Evolutionary conservation across 2,329 filamentous ascomycete species (phyloP).

Genomic region (Teratosphaeria viscida): DNA sequence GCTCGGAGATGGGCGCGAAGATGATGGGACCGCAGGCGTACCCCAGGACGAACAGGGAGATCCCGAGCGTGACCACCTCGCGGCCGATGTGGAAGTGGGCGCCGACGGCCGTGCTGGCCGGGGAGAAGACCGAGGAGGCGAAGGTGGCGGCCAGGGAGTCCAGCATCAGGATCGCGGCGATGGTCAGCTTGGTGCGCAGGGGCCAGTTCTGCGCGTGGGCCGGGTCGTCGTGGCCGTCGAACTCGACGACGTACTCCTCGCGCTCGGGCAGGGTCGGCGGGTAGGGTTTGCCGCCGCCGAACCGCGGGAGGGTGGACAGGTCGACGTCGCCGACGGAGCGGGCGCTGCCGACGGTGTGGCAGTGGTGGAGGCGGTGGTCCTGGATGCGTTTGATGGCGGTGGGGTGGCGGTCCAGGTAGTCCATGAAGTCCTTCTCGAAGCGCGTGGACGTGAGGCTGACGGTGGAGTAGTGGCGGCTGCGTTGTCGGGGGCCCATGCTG

Average conservation of each 20-base stretch:
- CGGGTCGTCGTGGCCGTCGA: conserved; percentile 73
- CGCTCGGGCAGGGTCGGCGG: conserved; percentile 58
- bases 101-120: conserved; percentile 34
- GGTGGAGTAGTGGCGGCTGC: conserved; percentile 1
- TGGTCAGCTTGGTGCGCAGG: conserved; percentile 59
- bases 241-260: conserved; percentile 72
- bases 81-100: conserved; percentile 32
- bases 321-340: conserved; percentile 22
- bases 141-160: conserved; percentile 61
- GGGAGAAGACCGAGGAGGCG: conserved; percentile 35
- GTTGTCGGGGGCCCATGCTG: not conserved
- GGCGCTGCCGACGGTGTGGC: conserved; percentile 54
- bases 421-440: conserved; percentile 35
- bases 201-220: conserved; percentile 79
- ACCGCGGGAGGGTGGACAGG: conserved; percentile 47
- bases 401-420: conserved; percentile 52
- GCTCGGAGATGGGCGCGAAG: conserved; percentile 41
- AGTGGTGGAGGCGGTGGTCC: conserved; percentile 61
- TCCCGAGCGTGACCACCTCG: conserved; percentile 28
- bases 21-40: conserved; percentile 29
- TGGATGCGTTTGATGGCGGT: conserved; percentile 62
- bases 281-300: conserved; percentile 65
- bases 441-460: conserved; percentile 12
- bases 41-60: conserved; percentile 30
- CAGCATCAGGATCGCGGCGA: conserved; percentile 58